Conservation (phyloP, 2,329 filamentous ascomycete genomes). For the Catunica adiposa region DNA sequence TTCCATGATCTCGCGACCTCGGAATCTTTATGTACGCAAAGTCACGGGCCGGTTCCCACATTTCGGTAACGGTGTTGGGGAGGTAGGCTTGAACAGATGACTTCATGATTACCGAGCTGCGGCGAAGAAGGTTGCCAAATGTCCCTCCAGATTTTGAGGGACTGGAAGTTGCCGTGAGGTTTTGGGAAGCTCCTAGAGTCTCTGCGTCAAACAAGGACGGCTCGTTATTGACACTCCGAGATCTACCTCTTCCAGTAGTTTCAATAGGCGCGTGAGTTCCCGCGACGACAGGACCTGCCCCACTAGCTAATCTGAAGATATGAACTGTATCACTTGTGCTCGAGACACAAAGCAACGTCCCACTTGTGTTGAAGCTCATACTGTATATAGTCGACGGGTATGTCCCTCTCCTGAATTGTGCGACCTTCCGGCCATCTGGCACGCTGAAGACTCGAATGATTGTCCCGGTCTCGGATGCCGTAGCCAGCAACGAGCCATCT, state of each 20-base stretch:
- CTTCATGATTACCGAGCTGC: conserved; percentile 86
- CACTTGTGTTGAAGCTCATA: conserved; percentile 96
- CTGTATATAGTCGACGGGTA: conserved; percentile 93
- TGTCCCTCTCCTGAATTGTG: conserved; percentile 87
- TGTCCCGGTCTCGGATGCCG: conserved; percentile 91
- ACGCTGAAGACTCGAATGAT: conserved; percentile 94
- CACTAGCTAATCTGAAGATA: conserved; percentile 64
- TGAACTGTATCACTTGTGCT: conserved; percentile 94
- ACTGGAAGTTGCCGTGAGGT: neutral
- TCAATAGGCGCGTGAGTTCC: conserved; percentile 23
- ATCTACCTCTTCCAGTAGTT: conserved; percentile 22
- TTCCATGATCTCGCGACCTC: conserved; percentile 26
- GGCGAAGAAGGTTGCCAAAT: conserved; percentile 77
- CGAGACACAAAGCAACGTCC: conserved; percentile 84
- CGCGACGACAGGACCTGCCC: conserved; percentile 23
- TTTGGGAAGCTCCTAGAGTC: neutral
- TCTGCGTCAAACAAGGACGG: neutral
- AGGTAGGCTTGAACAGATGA: conserved; percentile 82
- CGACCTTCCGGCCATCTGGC: conserved; percentile 79
- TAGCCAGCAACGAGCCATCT: conserved; percentile 81
- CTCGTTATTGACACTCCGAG: conserved; percentile 31
- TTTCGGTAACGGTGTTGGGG: conserved; percentile 84
- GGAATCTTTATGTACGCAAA: conserved; percentile 95
- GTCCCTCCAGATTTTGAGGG: conserved; percentile 36
- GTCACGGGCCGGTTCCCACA: conserved; percentile 90